A percentile compares a stretch with the other conserved stretches of the same genome.
Conservation (phyloP, 306 rosid genomes). For the Lathyrus sativus region DNA sequence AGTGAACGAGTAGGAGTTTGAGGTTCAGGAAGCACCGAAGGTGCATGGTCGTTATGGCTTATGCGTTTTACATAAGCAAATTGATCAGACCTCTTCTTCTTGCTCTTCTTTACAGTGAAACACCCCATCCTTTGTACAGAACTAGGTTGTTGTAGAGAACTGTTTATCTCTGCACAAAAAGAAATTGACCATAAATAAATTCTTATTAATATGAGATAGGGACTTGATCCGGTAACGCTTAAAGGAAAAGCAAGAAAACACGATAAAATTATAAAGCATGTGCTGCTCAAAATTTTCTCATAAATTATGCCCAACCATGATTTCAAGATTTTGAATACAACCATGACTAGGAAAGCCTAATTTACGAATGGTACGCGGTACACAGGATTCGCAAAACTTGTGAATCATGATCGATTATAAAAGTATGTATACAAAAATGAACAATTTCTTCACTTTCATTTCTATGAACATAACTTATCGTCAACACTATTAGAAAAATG, state of each 20-base stretch:
- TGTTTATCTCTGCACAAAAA: constrained; percentile 47
- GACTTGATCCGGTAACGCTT: constrained; percentile 2
- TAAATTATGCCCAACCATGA: constrained; percentile 1
- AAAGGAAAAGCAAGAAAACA: constrained; percentile 8
- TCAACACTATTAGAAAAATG: neutral
- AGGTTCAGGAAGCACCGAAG: constrained; percentile 83
- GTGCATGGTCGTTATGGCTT: constrained; percentile 55
- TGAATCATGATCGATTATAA: constrained; percentile 3
- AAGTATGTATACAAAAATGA: neutral
- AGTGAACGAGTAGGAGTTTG: constrained; percentile 65
- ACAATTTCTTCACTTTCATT: neutral
- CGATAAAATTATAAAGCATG: constrained; percentile 11
- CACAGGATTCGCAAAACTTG: neutral
- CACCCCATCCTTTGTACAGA: constrained; percentile 72
- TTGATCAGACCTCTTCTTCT: constrained; percentile 79
- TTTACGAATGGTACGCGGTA: no score
- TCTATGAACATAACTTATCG: neutral
- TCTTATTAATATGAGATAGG: constrained; percentile 7
- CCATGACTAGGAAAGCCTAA: no score
- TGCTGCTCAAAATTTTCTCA: neutral
- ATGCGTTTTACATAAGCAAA: constrained; percentile 45
- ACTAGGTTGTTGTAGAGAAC: constrained; percentile 32
- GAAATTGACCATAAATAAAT: constrained; percentile 26
- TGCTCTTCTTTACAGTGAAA: constrained; percentile 81
- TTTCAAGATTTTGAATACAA: neutral